These are phyloP conservation scores for Metschnikowia rubicola DNA, from an alignment of 805 yeast species.

Conservation along the genomic window DNA sequence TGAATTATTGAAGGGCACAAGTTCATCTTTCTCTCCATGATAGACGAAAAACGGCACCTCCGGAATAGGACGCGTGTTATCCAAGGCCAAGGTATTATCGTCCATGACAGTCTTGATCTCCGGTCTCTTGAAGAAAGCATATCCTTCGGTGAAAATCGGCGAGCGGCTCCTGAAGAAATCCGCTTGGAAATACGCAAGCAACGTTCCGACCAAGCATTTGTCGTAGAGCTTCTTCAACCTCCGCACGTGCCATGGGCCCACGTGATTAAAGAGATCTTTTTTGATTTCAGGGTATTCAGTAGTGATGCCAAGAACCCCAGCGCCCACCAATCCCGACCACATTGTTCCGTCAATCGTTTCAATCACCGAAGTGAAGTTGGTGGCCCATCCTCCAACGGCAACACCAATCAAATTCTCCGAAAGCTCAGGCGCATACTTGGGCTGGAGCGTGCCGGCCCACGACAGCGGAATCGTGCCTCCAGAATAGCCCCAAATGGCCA, in stretches of 20 bases:
- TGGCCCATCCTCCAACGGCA: constrained; percentile 35
- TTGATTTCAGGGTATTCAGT: constrained; percentile 28
- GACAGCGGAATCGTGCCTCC: constrained; percentile 39
- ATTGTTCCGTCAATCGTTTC: constrained; percentile 22
- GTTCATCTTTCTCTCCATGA: constrained; percentile 21
- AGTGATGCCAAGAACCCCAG: constrained; percentile 28
- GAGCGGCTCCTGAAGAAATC: constrained; percentile 4
- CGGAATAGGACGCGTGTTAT: constrained; percentile 14
- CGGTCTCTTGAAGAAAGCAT: constrained; percentile 2
- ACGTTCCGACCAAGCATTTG: constrained; percentile 6
- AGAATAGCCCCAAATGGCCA: constrained; percentile 33
- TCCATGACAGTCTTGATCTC: constrained; percentile 1
- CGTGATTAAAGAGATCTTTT: background rate
- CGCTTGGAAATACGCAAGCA: background rate
- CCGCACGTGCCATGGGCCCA: background rate
- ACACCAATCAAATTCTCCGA: constrained; percentile 25
- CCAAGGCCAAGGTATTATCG: constrained; percentile 3
- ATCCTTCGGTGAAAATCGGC: constrained; percentile 6
- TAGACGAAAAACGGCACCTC: constrained; percentile 24
- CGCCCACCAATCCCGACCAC: constrained; percentile 29
- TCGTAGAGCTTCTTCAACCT: background rate
- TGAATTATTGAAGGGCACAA: constrained; percentile 19
- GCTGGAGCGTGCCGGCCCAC: constrained; percentile 37
- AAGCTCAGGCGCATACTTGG: constrained; percentile 34
- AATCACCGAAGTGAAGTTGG: constrained; percentile 28